Evolutionary conservation across 495 filamentous ascomycete species (phyloP), one percentile per base, ranked within the genome.

Genomic region (Penicillium atrosanguineum): DNA sequence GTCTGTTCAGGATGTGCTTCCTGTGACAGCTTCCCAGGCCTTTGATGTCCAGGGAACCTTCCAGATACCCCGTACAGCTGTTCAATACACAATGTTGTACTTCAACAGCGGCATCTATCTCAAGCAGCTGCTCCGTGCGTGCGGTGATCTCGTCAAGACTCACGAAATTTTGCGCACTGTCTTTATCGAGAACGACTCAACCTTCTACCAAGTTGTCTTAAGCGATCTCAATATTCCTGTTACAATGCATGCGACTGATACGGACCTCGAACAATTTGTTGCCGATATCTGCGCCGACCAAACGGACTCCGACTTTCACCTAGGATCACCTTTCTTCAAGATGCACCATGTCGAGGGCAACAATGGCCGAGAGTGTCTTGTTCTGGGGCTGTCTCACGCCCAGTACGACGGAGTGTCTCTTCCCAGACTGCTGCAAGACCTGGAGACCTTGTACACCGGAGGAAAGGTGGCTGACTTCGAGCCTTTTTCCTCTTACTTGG

Each of bases 331-430:
- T 0, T 86, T 86, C 57, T 63, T 84, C 25, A 77, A 79, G 39
- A 68, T 83, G 49, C 65, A 81, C 42, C 73, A 79, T 37, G 65
- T 84, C 41, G 62, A 72, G 31, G 65, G 60, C 25, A 65, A 64
- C 6, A 56, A 64, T n/a, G 60, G 67, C 5, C 54, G 69, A 21
- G 70, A 74, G 48, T 76, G 70, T 18, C 79, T 88, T 8, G 57
- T 76, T 19, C 67, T 88, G 47, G 70, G 83, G 1, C 73, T 88
- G 0, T 87, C 84, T 0, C 86, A 88, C 57, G 82, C 86, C 1
- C 84, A 85, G 44, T 88, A 88, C 60, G 86, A 88, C 52, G 86
- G 82, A 25, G 73, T 87, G 3, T 87, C 78, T 41, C 76, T 89
- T 1, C 83, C 85, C 3, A 68, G 67, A 7, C 65, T 87, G 0